Conservation (phyloP, 768 basidiomycete genomes). For the Piloderma croceum region DNA sequence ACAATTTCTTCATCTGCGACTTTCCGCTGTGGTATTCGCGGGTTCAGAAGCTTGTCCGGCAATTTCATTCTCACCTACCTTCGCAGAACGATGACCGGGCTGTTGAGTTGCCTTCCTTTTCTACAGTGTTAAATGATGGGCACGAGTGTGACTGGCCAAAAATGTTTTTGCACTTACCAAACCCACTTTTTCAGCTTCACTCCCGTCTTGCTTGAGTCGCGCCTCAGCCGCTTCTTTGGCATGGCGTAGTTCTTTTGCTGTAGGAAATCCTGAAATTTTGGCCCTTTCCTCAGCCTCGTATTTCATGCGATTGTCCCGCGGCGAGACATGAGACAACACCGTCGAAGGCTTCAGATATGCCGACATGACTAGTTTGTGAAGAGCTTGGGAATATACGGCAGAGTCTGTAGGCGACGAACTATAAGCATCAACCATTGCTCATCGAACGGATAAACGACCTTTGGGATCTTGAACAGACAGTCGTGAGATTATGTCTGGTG, state of each 20-base stretch:
- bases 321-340: conserved; percentile 69
- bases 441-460: conserved; percentile 33
- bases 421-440: background rate
- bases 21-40: conserved; percentile 39
- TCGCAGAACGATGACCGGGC: conserved; percentile 42
- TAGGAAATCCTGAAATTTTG: conserved; percentile 71
- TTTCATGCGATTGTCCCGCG: conserved; percentile 71
- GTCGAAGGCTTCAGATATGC: conserved; percentile 81
- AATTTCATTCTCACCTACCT: conserved; percentile 33
- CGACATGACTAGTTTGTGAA: conserved; percentile 66
- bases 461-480: conserved; percentile 51
- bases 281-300: conserved; percentile 77
- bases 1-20: conserved; percentile 52
- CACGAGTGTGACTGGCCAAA: conserved; percentile 8
- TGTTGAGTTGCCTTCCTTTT: conserved; percentile 19
- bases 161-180: conserved; percentile 44
- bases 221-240: conserved; percentile 62
- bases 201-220: conserved; percentile 63
- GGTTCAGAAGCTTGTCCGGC: conserved; percentile 2
- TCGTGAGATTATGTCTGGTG: conserved; percentile 58
- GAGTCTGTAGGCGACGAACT: conserved; percentile 21
- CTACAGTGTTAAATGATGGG: conserved; percentile 8
- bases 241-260: conserved; percentile 71
- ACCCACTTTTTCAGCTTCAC: conserved; percentile 67
- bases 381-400: conserved; percentile 50